Evolutionary conservation across 2,329 filamentous ascomycete species (phyloP).

Genomic region (Ascochyta koolunga): DNA sequence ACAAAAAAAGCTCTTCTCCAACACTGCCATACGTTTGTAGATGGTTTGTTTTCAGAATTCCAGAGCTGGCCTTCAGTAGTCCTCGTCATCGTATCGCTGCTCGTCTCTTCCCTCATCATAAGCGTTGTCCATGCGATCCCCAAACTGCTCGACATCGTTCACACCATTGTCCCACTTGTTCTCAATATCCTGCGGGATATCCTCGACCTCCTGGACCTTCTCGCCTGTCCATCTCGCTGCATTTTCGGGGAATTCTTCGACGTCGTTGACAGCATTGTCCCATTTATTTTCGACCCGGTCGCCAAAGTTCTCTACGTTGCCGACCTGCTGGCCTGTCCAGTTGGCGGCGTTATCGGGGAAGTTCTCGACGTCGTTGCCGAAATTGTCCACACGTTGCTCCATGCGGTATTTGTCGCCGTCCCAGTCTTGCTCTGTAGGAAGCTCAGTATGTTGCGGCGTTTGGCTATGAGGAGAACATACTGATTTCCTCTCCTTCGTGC

Average conservation of each 20-base stretch:
- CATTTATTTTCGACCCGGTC: conserved; percentile 28
- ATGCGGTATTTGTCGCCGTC: conserved; percentile 26
- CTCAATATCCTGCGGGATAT: conserved; percentile 32
- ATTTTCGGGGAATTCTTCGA: conserved; percentile 34
- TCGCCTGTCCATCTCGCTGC: conserved; percentile 31
- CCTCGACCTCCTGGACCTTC: conserved; percentile 33
- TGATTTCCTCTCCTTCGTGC: conserved; percentile 35
- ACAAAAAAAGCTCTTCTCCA: background rate
- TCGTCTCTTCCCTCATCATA: conserved; percentile 33
- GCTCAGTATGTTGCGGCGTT: conserved; percentile 1
- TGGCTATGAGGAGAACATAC: conserved; percentile 9
- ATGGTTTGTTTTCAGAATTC: background rate
- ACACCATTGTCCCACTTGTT: conserved; percentile 31
- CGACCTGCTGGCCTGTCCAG: conserved; percentile 33
- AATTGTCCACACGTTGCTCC: conserved; percentile 22
- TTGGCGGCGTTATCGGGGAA: conserved; percentile 30
- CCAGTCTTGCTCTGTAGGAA: conserved; percentile 21
- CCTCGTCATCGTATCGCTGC: conserved; percentile 33
- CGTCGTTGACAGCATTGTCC: conserved; percentile 27
- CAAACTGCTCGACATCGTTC: conserved; percentile 25
- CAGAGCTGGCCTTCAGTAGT: conserved; percentile 4
- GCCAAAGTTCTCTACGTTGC: conserved; percentile 30
- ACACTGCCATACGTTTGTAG: background rate
- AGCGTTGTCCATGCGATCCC: conserved; percentile 30
- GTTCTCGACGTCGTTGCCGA: conserved; percentile 28